phyloP scores from a whole-genome alignment of 495 filamentous ascomycete species.

The Darksidea phi region DNA sequence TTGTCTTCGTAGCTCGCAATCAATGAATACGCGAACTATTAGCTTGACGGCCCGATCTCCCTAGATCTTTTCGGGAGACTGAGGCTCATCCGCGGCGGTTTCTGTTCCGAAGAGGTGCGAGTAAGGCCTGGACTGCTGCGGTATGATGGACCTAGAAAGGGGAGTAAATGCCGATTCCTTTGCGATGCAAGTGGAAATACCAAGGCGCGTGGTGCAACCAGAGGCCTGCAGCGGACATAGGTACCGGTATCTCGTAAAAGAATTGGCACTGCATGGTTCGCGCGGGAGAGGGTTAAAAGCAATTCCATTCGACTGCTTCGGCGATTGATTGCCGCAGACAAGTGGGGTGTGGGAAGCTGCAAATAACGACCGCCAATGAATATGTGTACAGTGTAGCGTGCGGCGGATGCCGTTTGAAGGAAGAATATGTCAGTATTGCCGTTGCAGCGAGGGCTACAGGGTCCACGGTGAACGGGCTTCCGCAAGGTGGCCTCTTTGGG shows the following conservation, averaged over 20 bases:
- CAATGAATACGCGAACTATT: no score
- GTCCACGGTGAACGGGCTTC: neutral
- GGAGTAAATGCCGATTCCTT: no score
- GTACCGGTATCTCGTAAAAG: neutral
- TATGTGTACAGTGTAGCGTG: neutral
- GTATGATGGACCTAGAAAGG: no score
- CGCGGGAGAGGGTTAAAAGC: neutral
- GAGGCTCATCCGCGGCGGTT: no score
- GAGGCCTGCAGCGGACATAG: neutral
- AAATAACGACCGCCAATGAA: no score
- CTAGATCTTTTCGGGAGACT: no score
- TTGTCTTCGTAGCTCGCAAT: no score
- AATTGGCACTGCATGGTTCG: neutral
- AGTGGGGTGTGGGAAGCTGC: neutral
- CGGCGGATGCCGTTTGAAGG: neutral
- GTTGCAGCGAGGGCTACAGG: neutral
- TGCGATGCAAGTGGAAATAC: neutral
- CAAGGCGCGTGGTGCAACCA: neutral
- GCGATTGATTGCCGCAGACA: neutral
- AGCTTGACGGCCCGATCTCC: no score
- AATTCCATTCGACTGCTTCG: neutral
- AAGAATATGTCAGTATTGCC: neutral
- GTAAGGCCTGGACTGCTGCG: no score
- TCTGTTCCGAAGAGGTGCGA: no score
- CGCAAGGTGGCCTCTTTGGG: conserved; percentile 1